Evolutionary conservation across 108 stramenopile species (phyloP).

Genomic region (Cyclotella kingstonii): DNA sequence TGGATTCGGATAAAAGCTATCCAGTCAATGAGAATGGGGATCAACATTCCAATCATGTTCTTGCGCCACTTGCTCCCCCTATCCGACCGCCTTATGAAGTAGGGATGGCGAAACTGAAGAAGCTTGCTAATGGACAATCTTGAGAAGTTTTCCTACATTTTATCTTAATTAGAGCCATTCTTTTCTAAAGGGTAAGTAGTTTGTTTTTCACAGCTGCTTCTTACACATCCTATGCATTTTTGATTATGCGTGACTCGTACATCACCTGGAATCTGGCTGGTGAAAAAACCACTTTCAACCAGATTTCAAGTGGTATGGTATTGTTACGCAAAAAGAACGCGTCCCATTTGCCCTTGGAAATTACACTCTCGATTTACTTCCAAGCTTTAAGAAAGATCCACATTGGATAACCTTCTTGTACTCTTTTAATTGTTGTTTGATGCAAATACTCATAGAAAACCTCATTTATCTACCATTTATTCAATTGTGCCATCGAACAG

Average conservation of each 20-base stretch:
- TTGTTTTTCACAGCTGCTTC: not conserved
- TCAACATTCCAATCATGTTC: not conserved
- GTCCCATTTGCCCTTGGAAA: conserved; percentile 56
- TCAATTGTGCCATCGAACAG: too few species aligned
- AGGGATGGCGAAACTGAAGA: conserved; percentile 44
- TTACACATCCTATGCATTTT: not conserved
- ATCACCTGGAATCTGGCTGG: conserved; percentile 1
- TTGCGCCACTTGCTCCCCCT: conserved; percentile 66
- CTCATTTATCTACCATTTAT: too few species aligned
- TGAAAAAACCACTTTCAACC: conserved; percentile 3
- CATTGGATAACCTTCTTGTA: conserved; percentile 9
- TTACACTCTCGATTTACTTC: conserved; percentile 38
- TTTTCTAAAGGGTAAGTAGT: not conserved
- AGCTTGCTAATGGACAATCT: too few species aligned
- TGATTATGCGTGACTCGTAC: not conserved
- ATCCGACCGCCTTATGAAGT: conserved; percentile 74
- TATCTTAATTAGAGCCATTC: not conserved
- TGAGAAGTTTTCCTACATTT: not conserved
- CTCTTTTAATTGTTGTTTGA: not conserved
- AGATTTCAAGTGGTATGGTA: conserved; percentile 11
- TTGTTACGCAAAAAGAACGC: conserved; percentile 58
- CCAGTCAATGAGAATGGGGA: conserved; percentile 46
- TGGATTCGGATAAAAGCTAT: conserved; percentile 86
- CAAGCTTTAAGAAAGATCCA: conserved; percentile 54
- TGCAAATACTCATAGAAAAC: too few species aligned